phyloP scores from a whole-genome alignment of 2,329 filamentous ascomycete species.

The Paraconiothyrium brasiliense region DNA sequence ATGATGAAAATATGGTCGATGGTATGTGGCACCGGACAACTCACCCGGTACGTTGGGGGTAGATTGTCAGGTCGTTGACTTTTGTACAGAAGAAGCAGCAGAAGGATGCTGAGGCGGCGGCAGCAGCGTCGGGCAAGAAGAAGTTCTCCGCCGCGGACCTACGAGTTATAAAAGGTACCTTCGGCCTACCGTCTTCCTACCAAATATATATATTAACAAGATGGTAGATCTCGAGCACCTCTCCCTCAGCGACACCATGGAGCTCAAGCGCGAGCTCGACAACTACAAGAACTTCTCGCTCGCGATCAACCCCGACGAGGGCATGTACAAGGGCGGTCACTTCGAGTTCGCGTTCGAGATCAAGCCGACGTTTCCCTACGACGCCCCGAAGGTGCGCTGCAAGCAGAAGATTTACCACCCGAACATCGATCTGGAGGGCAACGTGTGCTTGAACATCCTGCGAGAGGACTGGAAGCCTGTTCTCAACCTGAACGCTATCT shows the following conservation, averaged over 20 bases:
- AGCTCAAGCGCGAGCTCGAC: constrained; percentile 37
- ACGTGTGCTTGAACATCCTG: constrained; percentile 97
- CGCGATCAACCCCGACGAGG: constrained; percentile 85
- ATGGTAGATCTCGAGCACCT: constrained; percentile 79
- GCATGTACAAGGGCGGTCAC: constrained; percentile 84
- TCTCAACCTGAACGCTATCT: constrained; percentile 93
- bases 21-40: constrained; percentile 63
- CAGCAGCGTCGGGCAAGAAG: constrained; percentile 82
- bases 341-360: constrained; percentile 94
- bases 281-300: constrained; percentile 69
- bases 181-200: too few species aligned
- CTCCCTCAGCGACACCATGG: constrained; percentile 81
- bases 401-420: constrained; percentile 99
- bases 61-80: constrained; percentile 32
- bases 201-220: constrained; percentile 20
- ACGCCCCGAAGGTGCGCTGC: constrained; percentile 96
- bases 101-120: constrained; percentile 92
- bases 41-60: neutral
- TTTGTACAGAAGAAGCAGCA: constrained; percentile 79
- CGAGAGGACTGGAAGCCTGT: constrained; percentile 99
- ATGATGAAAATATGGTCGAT: constrained; percentile 99
- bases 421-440: constrained; percentile 97
- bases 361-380: constrained; percentile 94
- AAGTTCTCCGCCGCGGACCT: constrained; percentile 97
- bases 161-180: constrained; percentile 89